Evolutionary conservation across 2,329 filamentous ascomycete genomes (phyloP), one percentile per base, ranked within the genome.

Genomic region (Talaromyces pinophilus): DNA sequence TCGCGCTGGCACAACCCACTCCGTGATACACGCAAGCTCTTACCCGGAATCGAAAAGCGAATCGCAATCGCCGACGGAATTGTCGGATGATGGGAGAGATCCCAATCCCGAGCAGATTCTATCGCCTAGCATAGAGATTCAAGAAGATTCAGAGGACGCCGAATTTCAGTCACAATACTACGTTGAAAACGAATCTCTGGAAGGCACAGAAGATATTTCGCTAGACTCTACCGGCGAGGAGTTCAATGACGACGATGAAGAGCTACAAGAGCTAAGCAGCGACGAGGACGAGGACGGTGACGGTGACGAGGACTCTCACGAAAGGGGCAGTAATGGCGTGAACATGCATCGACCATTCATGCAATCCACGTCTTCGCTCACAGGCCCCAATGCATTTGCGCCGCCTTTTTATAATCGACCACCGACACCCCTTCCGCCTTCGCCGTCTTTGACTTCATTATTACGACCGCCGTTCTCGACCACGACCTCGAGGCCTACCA

Each of bases 381-480:
- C 80, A 42, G 77, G 79, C 7, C 76, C 78, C 10, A 62, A 81
- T 73, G 78, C 75, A 65, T 91, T 90, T 76, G 86, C 85, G 11
- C 95, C 95, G 30, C 95, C 95, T 17, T 98, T 98, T 83, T 99
- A 99, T 83, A 96, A 96, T 70, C 88, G 94, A 2, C 95, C 95
- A n/a, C 95, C 95, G 0, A 97, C 93, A 1, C 94, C 95, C 2
- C 84, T 98, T 0, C 95, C 95, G 0, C 94, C 94, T 0, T 97
- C 93, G 0, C 95, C 95, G 0, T 96, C 92, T 1, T 82, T 99
- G 70, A 98, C 94, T 0, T 97, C 93, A 13, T 88, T 99, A 22
- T 86, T 98, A 7, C 91, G 93, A 13, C 88, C 88, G 1, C 84
- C 85, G 0, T 89, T 89, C 76, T 87, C 84, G 63, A 81, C 82